These are phyloP conservation scores for Arctium minus DNA, from an alignment of 129 eudicot genomes.

Conservation along the genomic window DNA sequence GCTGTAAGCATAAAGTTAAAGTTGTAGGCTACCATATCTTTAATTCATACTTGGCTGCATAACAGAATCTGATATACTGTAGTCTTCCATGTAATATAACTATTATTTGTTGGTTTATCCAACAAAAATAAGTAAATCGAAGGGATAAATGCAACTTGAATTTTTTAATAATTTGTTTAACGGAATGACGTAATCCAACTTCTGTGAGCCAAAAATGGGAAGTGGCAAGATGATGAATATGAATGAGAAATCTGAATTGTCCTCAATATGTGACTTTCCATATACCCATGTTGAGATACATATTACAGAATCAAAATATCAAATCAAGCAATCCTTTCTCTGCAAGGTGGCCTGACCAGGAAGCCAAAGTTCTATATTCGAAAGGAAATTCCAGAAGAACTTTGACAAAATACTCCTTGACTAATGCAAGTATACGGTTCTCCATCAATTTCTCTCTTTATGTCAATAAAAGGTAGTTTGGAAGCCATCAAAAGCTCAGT, in stretches of 20 bases:
- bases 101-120: background rate
- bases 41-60: background rate
- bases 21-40: constrained; percentile 1
- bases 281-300: background rate
- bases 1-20: constrained; percentile 16
- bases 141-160: background rate
- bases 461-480: background rate
- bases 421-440: background rate
- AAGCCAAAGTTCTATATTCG: background rate
- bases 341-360: background rate
- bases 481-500: background rate
- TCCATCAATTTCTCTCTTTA: background rate
- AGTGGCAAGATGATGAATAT: background rate
- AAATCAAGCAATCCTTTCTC: background rate
- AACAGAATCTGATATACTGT: constrained; percentile 10
- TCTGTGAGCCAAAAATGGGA: background rate
- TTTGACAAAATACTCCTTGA: background rate
- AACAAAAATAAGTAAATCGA: background rate
- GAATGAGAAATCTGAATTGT: background rate
- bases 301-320: background rate
- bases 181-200: background rate
- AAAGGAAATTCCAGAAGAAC: background rate
- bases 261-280: background rate
- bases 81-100: background rate
- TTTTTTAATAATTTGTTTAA: background rate